Percentiles rank a stretch among this genome's conserved stretches.
Conservation (phyloP, 2,329 filamentous ascomycete species). For the Onygenales sp. region DNA sequence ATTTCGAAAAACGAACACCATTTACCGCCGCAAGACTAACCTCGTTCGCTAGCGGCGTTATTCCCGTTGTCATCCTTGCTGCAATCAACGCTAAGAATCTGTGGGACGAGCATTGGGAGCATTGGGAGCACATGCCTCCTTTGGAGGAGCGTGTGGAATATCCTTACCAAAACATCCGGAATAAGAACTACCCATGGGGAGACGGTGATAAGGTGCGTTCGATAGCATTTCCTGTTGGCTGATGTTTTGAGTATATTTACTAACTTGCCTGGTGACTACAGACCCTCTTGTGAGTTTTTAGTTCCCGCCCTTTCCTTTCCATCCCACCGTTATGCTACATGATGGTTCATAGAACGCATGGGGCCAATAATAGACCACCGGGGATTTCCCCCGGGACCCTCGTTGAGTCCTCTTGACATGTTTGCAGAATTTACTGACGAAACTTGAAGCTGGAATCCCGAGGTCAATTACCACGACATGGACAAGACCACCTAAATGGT, state of each 20-base stretch:
- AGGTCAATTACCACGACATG: conserved; percentile 95
- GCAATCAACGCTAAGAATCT: conserved; percentile 77
- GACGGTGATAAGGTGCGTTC: conserved; percentile 80
- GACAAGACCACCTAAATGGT: conserved; percentile 52
- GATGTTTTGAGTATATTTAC: not conserved
- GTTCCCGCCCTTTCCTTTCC: not conserved
- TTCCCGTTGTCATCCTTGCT: conserved; percentile 63
- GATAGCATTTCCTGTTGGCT: not conserved
- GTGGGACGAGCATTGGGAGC: conserved; percentile 96
- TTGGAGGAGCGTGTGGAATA: conserved; percentile 89
- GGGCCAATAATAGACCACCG: too few species aligned
- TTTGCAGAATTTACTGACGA: not conserved
- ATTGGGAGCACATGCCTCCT: conserved; percentile 76
- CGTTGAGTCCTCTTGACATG: not conserved
- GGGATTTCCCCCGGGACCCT: too few species aligned
- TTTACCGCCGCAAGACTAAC: not conserved
- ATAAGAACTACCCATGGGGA: conserved; percentile 92
- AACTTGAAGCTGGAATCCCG: conserved; percentile 76
- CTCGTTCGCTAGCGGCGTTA: conserved; percentile 51
- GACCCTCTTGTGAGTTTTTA: conserved; percentile 55
- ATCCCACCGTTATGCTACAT: not conserved
- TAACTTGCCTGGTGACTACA: conserved; percentile 20
- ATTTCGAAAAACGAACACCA: not conserved
- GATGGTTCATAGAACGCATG: not conserved
- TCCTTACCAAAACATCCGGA: conserved; percentile 93